These are phyloP conservation scores for Tranzscheliella williamsii DNA, from an alignment of 1,284 basidiomycete species.

Conservation along the genomic window DNA sequence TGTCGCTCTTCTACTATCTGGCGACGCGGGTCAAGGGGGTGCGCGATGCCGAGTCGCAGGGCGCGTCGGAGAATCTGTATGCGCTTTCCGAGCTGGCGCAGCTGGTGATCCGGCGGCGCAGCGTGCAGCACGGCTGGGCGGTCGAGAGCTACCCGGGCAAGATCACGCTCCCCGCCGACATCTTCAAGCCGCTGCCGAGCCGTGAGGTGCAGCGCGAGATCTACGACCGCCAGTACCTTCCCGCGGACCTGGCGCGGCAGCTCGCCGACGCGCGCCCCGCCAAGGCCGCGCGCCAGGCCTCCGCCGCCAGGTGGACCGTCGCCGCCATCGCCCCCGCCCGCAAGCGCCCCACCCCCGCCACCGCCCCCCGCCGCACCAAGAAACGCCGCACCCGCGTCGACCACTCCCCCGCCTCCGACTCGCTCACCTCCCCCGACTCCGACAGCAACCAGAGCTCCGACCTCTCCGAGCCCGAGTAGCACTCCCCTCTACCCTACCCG, in stretches of 20 bases:
- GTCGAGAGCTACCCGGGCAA: conserved; percentile 79
- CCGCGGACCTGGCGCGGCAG: conserved; percentile 9
- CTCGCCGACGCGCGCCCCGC: conserved; percentile 8
- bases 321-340: too few relatives aligned
- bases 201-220: conserved; percentile 40
- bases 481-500: too few relatives aligned
- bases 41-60: conserved; percentile 66
- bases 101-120: conserved; percentile 75
- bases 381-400: too few relatives aligned
- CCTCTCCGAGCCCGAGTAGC: too few relatives aligned
- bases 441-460: too few relatives aligned
- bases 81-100: conserved; percentile 86
- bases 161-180: conserved; percentile 78
- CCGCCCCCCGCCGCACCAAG: background rate
- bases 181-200: conserved; percentile 66
- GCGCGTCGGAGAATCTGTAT: conserved; percentile 72
- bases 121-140: conserved; percentile 73
- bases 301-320: conserved; percentile 18
- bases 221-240: conserved; percentile 28
- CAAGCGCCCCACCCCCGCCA: background rate
- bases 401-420: too few relatives aligned
- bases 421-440: too few relatives aligned
- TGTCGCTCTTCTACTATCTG: conserved; percentile 79
- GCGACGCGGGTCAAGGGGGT: conserved; percentile 84
- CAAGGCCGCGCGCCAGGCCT: too few relatives aligned